A percentile compares a stretch with the other conserved stretches of the same genome.
Evolutionary conservation across 176 grass and related monocot genomes (phyloP).

Genomic region (Ensete ventricosum): DNA sequence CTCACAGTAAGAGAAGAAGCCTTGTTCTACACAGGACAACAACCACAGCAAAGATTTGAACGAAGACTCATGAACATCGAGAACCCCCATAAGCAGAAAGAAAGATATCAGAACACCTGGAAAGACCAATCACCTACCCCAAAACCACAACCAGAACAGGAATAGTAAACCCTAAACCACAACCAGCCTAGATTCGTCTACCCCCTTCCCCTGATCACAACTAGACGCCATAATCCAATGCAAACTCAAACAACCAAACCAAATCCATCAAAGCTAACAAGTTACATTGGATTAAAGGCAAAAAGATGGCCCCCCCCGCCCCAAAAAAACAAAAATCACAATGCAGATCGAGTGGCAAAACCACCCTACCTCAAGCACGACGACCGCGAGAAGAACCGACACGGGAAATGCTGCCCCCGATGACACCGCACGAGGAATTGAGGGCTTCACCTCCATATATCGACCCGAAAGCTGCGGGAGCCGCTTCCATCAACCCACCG

Average conservation of each 20-base stretch:
- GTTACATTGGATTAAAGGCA: neutral
- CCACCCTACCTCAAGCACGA: conserved; percentile 29
- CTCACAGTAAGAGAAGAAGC: too few species aligned
- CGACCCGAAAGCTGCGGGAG: neutral
- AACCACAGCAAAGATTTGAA: too few species aligned
- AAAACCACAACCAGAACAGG: too few species aligned
- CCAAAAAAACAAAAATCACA: neutral
- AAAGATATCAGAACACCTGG: neutral
- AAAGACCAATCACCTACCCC: too few species aligned
- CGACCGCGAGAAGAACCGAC: neutral
- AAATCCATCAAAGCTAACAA: neutral
- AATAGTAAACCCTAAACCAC: conserved; percentile 12
- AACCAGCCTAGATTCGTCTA: neutral
- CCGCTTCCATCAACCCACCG: conserved; percentile 6
- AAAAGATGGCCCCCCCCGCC: neutral
- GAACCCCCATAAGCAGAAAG: neutral
- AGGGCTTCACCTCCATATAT: conserved; percentile 22
- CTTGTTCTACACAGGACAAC: too few species aligned
- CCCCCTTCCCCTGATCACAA: neutral
- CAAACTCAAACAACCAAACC: neutral
- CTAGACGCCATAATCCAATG: neutral
- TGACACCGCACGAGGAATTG: conserved; percentile 21
- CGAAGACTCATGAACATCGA: too few species aligned
- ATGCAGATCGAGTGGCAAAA: neutral
- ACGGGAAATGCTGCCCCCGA: conserved; percentile 22